Base-by-base conservation (phyloP, 805 yeast species). In the Suhomyces sp. region DNA sequence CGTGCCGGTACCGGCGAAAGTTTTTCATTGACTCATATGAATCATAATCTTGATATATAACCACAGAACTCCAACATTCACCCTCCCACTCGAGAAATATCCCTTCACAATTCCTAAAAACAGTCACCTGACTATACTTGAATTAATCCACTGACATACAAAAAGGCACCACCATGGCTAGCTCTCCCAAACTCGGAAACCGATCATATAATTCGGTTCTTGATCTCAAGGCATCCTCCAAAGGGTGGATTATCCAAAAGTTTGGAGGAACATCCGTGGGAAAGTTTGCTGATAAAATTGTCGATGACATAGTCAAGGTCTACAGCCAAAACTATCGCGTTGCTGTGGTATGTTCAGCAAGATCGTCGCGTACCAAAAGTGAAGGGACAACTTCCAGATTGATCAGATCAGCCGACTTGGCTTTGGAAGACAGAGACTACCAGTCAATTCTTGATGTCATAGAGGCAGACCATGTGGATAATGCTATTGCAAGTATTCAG, bases 201-300 rank as follows among this genome's bases (percentile, higher is more conserved):
- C 50, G 47, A 30, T 62, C 70, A 2, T 68, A 64, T 37, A 67
- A 65, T 36, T 66, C 72, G 2, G 70, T 68, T 25, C 54, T 63
- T 19, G 74, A 68, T 43, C 50, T 68, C 27, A 56, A 53, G 21
- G 38, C 41, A 31, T 33, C 45, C 12, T 29, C 53, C 18, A 35
- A 41, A 12, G 68, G 68, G 6, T 68, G 74, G 74, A 46, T 68
- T 26, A 53, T 93, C 5, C 98, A 93, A 60, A 93, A 93, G 62
- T 93, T 87, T 53, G 98, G 98, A 31, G 98, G 98, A 35, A 93
- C 98, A 11, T 81, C 93, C 30, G 96, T 93, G 20, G 98, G 98
- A 15, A 93, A 93, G 58, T 90, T 93, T 60, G 86, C 96, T 7
- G 79, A 74, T 33, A 76, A 82, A 46, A 93, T 93, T 36, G 88